Conservation (phyloP, 2,329 filamentous ascomycete genomes). For the Beauveria sp. region DNA sequence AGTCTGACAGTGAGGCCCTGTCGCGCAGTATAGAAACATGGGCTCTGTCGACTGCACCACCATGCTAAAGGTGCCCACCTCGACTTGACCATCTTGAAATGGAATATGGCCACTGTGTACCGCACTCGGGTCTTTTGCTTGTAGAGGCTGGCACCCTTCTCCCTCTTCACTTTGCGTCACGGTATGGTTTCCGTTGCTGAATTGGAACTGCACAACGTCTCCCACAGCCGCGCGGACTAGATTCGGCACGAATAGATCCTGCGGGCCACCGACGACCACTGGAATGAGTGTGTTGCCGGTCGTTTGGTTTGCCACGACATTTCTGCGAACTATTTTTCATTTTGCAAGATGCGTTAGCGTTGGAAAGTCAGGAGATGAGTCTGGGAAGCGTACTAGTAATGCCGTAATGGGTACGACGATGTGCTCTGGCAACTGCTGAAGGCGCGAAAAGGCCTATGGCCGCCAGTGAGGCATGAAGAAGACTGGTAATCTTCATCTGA, state of each 20-base stretch:
- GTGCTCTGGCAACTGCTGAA: neutral
- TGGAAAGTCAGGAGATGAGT: neutral
- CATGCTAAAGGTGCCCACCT: constrained; percentile 39
- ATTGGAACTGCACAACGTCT: constrained; percentile 35
- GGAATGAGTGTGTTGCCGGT: constrained; percentile 18
- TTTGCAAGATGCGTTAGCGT: neutral
- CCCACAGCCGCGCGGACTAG: constrained; percentile 25
- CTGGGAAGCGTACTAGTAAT: neutral
- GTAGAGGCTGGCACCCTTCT: constrained; percentile 30
- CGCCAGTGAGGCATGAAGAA: neutral
- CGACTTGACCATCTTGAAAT: constrained; percentile 26
- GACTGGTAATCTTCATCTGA: neutral
- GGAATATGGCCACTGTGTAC: constrained; percentile 35
- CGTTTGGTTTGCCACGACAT: neutral
- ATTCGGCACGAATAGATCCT: constrained; percentile 31
- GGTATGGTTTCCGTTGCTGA: constrained; percentile 35
- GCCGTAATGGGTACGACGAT: neutral
- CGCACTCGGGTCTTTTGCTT: constrained; percentile 22
- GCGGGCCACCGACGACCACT: constrained; percentile 29
- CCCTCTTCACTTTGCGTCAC: constrained; percentile 32
- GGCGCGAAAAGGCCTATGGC: neutral
- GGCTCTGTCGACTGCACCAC: constrained; percentile 34
- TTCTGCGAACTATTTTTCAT: neutral
- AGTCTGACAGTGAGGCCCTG: constrained; percentile 38
- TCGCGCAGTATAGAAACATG: constrained; percentile 45